phyloP scores from a whole-genome alignment of 2,329 filamentous ascomycete species.

The Aureobasidium mangrovei region DNA sequence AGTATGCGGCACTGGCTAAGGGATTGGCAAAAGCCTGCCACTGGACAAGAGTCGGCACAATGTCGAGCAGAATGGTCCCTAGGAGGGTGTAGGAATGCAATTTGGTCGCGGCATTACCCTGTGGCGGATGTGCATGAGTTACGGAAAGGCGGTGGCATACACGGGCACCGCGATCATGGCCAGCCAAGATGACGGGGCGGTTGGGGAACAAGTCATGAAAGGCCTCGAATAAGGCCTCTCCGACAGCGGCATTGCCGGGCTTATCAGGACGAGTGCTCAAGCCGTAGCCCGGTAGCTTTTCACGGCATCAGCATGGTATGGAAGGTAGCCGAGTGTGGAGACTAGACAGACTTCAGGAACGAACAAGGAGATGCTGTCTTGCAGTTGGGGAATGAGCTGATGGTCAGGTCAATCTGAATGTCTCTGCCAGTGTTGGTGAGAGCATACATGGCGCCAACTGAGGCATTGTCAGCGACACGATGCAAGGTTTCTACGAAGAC shows the following conservation, averaged over 20 bases:
- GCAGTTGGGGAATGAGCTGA: conserved; percentile 33
- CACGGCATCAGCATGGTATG: background rate
- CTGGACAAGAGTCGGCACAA: conserved; percentile 41
- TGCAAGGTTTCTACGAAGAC: background rate
- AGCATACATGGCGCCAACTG: conserved; percentile 25
- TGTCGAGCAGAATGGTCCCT: conserved; percentile 39
- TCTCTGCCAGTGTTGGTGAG: background rate
- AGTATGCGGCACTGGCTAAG: conserved; percentile 31
- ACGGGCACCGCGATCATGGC: conserved; percentile 44
- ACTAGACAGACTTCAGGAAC: conserved; percentile 29
- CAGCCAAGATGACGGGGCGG: conserved; percentile 36
- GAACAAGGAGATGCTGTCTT: conserved; percentile 35
- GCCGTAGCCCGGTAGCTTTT: conserved; percentile 40
- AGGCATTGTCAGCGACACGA: background rate
- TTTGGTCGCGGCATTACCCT: background rate
- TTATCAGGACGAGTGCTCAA: conserved; percentile 29
- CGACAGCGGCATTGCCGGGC: conserved; percentile 30
- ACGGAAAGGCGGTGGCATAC: conserved; percentile 43
- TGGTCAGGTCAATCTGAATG: background rate
- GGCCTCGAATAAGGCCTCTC: conserved; percentile 34
- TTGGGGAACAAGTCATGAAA: conserved; percentile 28
- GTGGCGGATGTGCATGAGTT: conserved; percentile 24
- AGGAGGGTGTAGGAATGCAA: conserved; percentile 27
- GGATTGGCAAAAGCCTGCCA: conserved; percentile 36
- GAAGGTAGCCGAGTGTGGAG: background rate